Evolutionary conservation across 192 early-diverging fungal species (phyloP).

Genomic region (Entomortierella parvispora): DNA sequence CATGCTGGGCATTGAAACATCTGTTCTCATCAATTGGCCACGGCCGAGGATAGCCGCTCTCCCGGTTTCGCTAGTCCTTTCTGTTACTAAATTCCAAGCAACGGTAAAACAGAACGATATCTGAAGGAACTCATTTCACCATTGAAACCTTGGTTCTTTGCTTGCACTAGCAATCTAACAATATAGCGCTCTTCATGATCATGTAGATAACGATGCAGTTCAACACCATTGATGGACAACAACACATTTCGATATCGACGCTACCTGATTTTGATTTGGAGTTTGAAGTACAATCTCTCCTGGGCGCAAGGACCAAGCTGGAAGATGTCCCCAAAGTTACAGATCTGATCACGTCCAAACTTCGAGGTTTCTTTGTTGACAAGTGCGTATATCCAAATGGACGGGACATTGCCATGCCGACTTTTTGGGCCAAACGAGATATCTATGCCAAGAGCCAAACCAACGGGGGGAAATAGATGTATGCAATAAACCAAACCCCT

Average conservation of each 20-base stretch:
- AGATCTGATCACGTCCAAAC: conserved; percentile 78
- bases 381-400: conserved; percentile 81
- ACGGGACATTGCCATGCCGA: conserved; percentile 71
- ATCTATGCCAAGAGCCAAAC: conserved; percentile 46
- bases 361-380: conserved; percentile 75
- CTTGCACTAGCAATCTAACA: too few species aligned
- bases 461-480: conserved; percentile 8
- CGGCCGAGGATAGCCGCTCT: conserved; percentile 87
- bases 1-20: conserved; percentile 93
- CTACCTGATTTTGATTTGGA: conserved; percentile 82
- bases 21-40: conserved; percentile 96
- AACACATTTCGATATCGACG: conserved; percentile 64
- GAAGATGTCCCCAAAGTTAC: conserved; percentile 96
- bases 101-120: conserved; percentile 63
- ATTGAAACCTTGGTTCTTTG: too few species aligned
- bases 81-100: conserved; percentile 89
- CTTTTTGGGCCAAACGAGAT: conserved; percentile 61
- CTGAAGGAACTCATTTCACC: background rate
- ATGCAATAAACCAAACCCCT: too few species aligned
- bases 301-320: conserved; percentile 96
- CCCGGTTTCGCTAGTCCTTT: conserved; percentile 88
- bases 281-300: conserved; percentile 87
- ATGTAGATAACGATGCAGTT: conserved; percentile 56
- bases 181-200: too few species aligned
- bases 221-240: conserved; percentile 52